A percentile compares a stretch with the other conserved stretches of the same genome.
phyloP scores from a whole-genome alignment of 768 basidiomycete species.

The Pleurotus tuber-regium region DNA sequence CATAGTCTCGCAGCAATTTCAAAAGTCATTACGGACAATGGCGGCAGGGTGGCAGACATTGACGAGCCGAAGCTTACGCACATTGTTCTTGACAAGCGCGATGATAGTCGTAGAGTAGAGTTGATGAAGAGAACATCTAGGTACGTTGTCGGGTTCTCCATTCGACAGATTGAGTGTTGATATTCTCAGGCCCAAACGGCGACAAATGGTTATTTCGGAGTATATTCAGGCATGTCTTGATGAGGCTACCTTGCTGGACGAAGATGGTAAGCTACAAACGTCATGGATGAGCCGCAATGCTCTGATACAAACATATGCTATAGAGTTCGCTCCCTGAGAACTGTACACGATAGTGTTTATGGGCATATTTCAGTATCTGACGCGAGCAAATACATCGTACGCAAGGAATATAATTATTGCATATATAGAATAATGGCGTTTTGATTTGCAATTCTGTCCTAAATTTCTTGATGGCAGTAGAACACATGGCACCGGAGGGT shows the following conservation, averaged over 20 bases:
- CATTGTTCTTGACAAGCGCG: conserved; percentile 79
- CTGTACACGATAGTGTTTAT: no score
- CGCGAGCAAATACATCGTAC: no score
- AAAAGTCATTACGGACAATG: conserved; percentile 58
- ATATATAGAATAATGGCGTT: no score
- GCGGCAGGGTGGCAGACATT: conserved; percentile 69
- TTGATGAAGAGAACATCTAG: conserved; percentile 70
- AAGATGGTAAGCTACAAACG: conserved; percentile 60
- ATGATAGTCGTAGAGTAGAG: conserved; percentile 67
- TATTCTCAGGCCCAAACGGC: conserved; percentile 66
- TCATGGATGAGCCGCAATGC: neutral
- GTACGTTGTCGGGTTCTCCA: conserved; percentile 37
- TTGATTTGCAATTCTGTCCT: conserved; percentile 3
- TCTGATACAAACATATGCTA: conserved; percentile 2
- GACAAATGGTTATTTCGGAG: conserved; percentile 74
- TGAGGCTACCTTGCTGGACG: conserved; percentile 80
- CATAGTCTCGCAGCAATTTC: conserved; percentile 55
- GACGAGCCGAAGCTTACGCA: conserved; percentile 83
- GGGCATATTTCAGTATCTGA: no score
- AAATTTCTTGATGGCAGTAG: conserved; percentile 5
- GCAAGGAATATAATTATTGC: no score
- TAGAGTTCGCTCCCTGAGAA: neutral
- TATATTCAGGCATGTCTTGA: conserved; percentile 79
- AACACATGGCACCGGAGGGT: conserved; percentile 9
- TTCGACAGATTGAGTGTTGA: conserved; percentile 11